Percentiles rank a stretch among this genome's conserved stretches.
These are phyloP conservation scores for Pestalotiopsis sp. DNA, from an alignment of 2,329 filamentous ascomycete genomes.

Conservation along the genomic window DNA sequence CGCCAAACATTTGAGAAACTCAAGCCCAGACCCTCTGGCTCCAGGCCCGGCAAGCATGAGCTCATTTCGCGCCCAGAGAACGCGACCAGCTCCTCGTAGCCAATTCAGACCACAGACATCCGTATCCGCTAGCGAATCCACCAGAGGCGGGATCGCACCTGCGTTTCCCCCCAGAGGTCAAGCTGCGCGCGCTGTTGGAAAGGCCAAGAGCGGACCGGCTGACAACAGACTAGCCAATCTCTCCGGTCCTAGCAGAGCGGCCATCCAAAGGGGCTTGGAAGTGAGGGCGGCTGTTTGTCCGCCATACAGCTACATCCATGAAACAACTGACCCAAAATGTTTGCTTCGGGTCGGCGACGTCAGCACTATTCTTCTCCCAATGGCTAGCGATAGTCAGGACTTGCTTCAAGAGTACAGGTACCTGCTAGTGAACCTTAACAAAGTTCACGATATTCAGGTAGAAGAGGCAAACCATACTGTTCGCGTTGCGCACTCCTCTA, in stretches of 20 bases:
- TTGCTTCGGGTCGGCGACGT: constrained; percentile 23
- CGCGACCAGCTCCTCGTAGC: background rate
- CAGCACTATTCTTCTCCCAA: constrained; percentile 26
- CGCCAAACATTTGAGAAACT: background rate
- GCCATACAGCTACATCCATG: constrained; percentile 14
- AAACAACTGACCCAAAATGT: constrained; percentile 16
- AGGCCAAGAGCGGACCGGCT: background rate
- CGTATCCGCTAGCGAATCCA: background rate
- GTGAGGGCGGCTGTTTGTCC: background rate
- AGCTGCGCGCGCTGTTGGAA: background rate
- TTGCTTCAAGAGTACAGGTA: constrained; percentile 21
- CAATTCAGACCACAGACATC: background rate
- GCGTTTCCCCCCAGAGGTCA: background rate
- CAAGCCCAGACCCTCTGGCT: constrained; percentile 11
- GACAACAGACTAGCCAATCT: background rate
- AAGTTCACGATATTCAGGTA: constrained; percentile 6
- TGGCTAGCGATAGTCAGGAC: constrained; percentile 17
- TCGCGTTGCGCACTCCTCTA: constrained; percentile 9
- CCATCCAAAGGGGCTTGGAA: background rate
- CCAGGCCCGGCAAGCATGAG: background rate
- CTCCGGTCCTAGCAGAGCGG: background rate
- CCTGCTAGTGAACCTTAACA: constrained; percentile 25
- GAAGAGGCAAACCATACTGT: constrained; percentile 14
- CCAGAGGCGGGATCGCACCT: background rate
- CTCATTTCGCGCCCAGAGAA: background rate